Evolutionary conservation across 2,329 filamentous ascomycete species (phyloP), one percentile per base, ranked within the genome.

Genomic region (Pseudodiploospora longispora): DNA sequence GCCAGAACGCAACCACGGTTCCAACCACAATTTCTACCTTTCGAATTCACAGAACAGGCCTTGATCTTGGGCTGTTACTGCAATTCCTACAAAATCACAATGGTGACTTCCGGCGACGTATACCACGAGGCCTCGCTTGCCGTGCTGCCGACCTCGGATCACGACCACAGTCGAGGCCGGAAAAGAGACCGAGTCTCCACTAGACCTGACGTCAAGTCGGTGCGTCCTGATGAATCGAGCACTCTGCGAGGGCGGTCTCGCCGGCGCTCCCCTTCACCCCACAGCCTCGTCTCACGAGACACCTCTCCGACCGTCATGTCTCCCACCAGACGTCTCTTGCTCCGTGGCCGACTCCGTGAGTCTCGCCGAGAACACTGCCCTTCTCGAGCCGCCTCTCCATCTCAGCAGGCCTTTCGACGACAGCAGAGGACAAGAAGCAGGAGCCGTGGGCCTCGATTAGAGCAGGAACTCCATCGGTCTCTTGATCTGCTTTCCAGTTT

Each of bases 301-400:
- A 54, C 62, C 3, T 66, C 64, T 5, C 61, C 62, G 4, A 51
- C 59, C 9, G 53, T 64, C 19, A 51, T 63, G 10, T 69, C 68
- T 3, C 67, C 70, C 9, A 65, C 63, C 29, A 64, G 64, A 45
- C 64, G 66, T 32, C 63, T 67, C 30, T 54, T 71, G 12, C 61
- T 71, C 10, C 63, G 65, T 44, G 63, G 66, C 35, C 58, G 67
- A 9, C 61, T 70, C 10, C 58, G 67, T 5, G 61, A 64, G 30
- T 59, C 60, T 31, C 65, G 68, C 35, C 66, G 71, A 19, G 69
- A 69, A 50, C 70, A 71, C 48, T 69, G 66, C 46, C 66, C 66
- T 8, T 69, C 66, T 9, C 58, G 66, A 19, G 61, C 61, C 12
- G 50, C 59, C 2, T 65, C 65, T 5, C 62, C 63, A 3, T 52